Evolutionary conservation across 2,329 filamentous ascomycete species (phyloP).

Genomic region (Rutstroemia sp.): DNA sequence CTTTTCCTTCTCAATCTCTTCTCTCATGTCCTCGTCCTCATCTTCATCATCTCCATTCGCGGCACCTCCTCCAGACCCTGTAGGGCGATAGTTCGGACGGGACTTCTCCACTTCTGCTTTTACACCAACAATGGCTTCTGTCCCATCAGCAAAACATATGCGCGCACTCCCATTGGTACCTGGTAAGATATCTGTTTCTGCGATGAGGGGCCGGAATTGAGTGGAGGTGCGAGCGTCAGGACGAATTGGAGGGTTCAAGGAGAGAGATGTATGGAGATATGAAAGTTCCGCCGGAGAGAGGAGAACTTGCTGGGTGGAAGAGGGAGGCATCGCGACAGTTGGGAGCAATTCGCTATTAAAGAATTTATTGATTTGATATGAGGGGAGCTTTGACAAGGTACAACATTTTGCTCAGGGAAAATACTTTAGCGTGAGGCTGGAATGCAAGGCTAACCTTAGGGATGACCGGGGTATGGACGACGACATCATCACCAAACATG

Average conservation of each 20-base stretch:
- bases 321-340: conserved; percentile 42
- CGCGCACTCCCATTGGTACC: conserved; percentile 87
- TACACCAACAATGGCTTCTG: conserved; percentile 89
- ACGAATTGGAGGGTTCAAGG: conserved; percentile 74
- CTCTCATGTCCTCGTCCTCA: conserved; percentile 35
- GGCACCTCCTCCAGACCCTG: conserved; percentile 22
- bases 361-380: neutral
- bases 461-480: neutral
- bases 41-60: conserved; percentile 29
- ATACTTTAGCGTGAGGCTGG: conserved; percentile 14
- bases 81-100: conserved; percentile 20
- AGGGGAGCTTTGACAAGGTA: neutral
- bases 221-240: conserved; percentile 76
- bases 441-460: conserved; percentile 3
- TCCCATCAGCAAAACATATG: conserved; percentile 90
- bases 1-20: conserved; percentile 24
- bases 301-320: conserved; percentile 53
- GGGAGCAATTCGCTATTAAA: neutral
- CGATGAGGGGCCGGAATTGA: conserved; percentile 84
- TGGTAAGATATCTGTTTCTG: conserved; percentile 85
- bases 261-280: conserved; percentile 85
- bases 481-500: neutral
- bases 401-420: conserved; percentile 4
- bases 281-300: conserved; percentile 94
- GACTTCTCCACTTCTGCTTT: conserved; percentile 91